A percentile compares a stretch with the other conserved stretches of the same genome.
Evolutionary conservation across 768 basidiomycete genomes (phyloP).

Genomic region (Trametes elegans): DNA sequence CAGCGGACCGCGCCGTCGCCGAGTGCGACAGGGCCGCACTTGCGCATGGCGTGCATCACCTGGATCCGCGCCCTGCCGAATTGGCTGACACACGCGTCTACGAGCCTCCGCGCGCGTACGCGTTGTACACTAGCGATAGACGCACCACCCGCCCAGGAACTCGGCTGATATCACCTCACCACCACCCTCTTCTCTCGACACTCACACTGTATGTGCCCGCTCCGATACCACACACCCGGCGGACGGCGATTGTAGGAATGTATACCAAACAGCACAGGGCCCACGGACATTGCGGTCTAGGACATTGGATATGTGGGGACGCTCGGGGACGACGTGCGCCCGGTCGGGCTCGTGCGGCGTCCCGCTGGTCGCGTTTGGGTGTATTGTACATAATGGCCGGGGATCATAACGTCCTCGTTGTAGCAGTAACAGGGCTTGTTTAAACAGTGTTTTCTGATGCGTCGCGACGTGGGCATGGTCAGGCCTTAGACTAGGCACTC

Average conservation of each 20-base stretch:
- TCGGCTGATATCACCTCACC: background rate
- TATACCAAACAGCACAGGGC: background rate
- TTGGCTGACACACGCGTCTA: background rate
- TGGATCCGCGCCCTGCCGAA: background rate
- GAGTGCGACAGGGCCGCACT: slow-evolving; percentile 5
- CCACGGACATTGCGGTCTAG: background rate
- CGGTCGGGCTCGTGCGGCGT: background rate
- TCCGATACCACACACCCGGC: background rate
- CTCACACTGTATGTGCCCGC: background rate
- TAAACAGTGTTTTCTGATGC: background rate
- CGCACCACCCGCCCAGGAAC: background rate
- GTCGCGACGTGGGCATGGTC: background rate
- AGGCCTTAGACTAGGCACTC: background rate
- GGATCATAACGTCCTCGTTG: slow-evolving; percentile 9
- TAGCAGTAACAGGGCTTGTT: slow-evolving; percentile 10
- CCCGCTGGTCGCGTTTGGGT: background rate
- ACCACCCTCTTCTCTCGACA: background rate
- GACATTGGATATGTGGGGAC: background rate
- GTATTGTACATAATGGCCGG: slow-evolving; percentile 13
- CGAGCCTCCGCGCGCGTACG: background rate
- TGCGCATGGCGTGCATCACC: background rate
- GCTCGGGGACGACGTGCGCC: background rate
- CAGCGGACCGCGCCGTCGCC: background rate
- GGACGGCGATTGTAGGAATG: background rate
- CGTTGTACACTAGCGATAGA: slow-evolving; percentile 7